These are phyloP conservation scores for Ophiostoma perfectum DNA, from an alignment of 2,329 filamentous ascomycete genomes.

Conservation along the genomic window DNA sequence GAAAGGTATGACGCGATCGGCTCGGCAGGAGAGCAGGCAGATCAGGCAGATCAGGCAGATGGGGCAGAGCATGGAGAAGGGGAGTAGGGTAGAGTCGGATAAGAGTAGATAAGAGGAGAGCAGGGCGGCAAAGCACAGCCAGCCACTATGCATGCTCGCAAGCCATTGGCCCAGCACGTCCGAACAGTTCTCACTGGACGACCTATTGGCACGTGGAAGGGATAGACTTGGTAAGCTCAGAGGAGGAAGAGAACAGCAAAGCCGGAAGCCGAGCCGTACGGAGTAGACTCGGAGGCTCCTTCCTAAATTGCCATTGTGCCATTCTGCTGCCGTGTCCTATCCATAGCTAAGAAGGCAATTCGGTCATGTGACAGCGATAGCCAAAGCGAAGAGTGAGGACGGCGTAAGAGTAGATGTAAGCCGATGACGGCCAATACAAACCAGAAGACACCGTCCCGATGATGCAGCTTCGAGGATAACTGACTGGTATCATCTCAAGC, in stretches of 20 bases:
- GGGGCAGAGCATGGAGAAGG: too few species aligned
- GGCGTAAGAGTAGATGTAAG: too few species aligned
- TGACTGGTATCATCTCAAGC: too few species aligned
- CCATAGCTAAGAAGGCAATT: too few species aligned
- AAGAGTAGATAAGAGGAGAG: neutral
- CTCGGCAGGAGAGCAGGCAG: neutral
- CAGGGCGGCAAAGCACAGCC: constrained; percentile 11
- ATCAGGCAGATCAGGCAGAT: too few species aligned
- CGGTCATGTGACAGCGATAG: too few species aligned
- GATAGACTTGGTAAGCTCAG: neutral
- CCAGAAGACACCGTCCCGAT: too few species aligned
- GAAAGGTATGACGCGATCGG: neutral
- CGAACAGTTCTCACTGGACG: neutral
- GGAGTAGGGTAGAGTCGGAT: neutral
- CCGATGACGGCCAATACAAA: too few species aligned
- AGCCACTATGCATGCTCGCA: constrained; percentile 7
- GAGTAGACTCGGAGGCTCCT: constrained; percentile 3
- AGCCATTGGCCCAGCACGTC: constrained; percentile 23
- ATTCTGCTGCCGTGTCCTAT: too few species aligned
- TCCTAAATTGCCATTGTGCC: neutral
- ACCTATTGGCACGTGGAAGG: neutral
- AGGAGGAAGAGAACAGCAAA: neutral
- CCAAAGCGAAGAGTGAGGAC: too few species aligned
- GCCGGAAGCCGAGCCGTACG: constrained; percentile 3
- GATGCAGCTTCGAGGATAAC: too few species aligned